Evolutionary conservation across 2,329 filamentous ascomycete genomes (phyloP).

Genomic region (Scleromitrula shiraiana): DNA sequence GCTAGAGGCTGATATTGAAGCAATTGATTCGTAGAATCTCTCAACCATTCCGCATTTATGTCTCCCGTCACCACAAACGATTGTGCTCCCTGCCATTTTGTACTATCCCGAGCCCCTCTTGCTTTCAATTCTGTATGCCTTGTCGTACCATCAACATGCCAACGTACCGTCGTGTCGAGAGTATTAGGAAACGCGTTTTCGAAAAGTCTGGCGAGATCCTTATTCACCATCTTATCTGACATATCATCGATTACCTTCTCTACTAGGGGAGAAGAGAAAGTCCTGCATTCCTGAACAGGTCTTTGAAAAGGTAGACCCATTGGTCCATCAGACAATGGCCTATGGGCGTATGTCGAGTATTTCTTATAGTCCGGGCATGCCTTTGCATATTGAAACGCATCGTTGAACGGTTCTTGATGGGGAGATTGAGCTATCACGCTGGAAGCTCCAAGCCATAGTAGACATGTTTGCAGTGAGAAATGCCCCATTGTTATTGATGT

Average conservation of each 20-base stretch:
- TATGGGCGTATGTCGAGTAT: slow-evolving; percentile 41
- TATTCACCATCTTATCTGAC: slow-evolving; percentile 69
- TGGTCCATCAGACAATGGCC: slow-evolving; percentile 71
- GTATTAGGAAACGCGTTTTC: slow-evolving; percentile 89
- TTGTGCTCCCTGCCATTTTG: slow-evolving; percentile 74
- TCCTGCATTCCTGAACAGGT: slow-evolving; percentile 73
- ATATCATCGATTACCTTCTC: slow-evolving; percentile 83
- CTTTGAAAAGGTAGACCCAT: slow-evolving; percentile 79
- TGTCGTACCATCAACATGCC: slow-evolving; percentile 52
- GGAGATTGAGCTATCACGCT: slow-evolving; percentile 6
- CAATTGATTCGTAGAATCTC: slow-evolving; percentile 89
- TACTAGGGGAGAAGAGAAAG: slow-evolving; percentile 78
- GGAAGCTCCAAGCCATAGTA: slow-evolving; percentile 7
- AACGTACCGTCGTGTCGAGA: slow-evolving; percentile 62
- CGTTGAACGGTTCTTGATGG: slow-evolving; percentile 1
- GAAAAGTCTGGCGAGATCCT: slow-evolving; percentile 84
- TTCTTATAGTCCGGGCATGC: slow-evolving; percentile 31
- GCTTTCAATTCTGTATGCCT: slow-evolving; percentile 34
- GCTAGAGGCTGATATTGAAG: slow-evolving; percentile 82
- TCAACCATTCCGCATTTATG: slow-evolving; percentile 87
- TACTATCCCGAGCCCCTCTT: slow-evolving; percentile 39
- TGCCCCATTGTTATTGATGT: neutral
- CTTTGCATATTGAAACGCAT: slow-evolving; percentile 13
- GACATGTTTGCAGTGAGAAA: neutral
- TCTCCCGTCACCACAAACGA: slow-evolving; percentile 92